Evolutionary conservation across 108 stramenopile species (phyloP).

Genomic region (Aurantiochytrium sp.): DNA sequence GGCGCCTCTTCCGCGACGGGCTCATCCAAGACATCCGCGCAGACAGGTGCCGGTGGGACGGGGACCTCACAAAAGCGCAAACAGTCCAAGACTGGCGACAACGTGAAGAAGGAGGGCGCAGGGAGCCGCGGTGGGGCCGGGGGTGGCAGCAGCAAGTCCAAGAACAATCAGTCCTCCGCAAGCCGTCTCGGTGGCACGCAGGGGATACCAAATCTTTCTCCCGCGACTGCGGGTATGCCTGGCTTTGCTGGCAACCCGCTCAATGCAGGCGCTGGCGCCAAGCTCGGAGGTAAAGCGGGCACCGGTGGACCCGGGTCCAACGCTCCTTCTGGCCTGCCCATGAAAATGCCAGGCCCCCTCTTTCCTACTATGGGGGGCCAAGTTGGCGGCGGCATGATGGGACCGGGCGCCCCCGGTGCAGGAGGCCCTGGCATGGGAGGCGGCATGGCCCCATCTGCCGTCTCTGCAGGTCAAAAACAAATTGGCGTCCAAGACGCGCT

Average conservation of each 20-base stretch:
- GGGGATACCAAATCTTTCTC: too few relatives aligned
- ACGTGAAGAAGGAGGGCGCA: not conserved
- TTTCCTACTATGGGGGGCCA: too few relatives aligned
- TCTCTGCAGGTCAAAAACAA: not conserved
- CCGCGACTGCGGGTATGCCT: too few relatives aligned
- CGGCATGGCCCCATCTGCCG: not conserved
- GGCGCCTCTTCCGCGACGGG: not conserved
- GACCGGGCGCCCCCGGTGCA: not conserved
- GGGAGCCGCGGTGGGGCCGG: not conserved
- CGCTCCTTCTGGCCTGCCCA: too few relatives aligned
- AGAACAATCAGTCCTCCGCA: not conserved
- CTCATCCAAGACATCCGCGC: not conserved
- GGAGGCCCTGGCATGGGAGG: not conserved
- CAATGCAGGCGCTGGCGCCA: too few relatives aligned
- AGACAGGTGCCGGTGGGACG: not conserved
- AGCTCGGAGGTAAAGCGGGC: too few relatives aligned
- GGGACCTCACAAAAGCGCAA: not conserved
- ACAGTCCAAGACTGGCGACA: not conserved
- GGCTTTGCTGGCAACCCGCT: too few relatives aligned
- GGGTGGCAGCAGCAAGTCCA: not conserved
- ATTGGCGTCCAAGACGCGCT: constrained; percentile 91
- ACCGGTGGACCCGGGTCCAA: too few relatives aligned
- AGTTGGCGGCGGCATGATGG: not conserved
- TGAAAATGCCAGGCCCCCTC: too few relatives aligned
- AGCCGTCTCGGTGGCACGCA: too few relatives aligned